A percentile compares a stretch with the other conserved stretches of the same genome.
These are phyloP conservation scores for Hortiboletus flavorubellus DNA, from an alignment of 768 basidiomycete genomes.

Conservation along the genomic window DNA sequence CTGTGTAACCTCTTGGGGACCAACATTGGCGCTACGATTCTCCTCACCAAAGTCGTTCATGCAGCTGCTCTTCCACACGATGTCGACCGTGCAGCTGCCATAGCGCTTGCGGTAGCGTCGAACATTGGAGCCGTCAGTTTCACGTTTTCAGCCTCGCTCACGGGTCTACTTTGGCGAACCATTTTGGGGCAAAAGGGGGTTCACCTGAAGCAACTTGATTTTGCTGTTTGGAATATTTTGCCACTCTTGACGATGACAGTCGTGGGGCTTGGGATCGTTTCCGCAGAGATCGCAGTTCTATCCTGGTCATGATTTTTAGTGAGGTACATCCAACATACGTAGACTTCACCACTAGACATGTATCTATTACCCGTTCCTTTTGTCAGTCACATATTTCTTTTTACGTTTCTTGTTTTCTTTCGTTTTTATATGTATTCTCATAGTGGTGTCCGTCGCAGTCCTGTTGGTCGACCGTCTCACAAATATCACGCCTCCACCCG, in stretches of 20 bases:
- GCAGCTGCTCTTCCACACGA: constrained; percentile 38
- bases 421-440: no score
- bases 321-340: no score
- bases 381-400: no score
- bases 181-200: constrained; percentile 77
- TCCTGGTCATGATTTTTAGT: constrained; percentile 25
- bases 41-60: constrained; percentile 77
- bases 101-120: constrained; percentile 77
- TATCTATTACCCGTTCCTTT: no score
- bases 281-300: constrained; percentile 70
- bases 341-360: no score
- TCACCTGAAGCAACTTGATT: constrained; percentile 52
- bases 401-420: no score
- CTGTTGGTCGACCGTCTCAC: no score
- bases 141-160: constrained; percentile 85
- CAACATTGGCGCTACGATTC: constrained; percentile 88
- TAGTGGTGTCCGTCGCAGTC: no score
- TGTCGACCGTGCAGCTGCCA: constrained; percentile 50
- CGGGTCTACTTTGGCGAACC: constrained; percentile 78
- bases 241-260: constrained; percentile 65
- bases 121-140: constrained; percentile 91
- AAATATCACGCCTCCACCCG: no score
- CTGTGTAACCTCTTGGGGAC: constrained; percentile 83
- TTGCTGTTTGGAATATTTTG: constrained; percentile 69
- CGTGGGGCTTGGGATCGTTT: constrained; percentile 65